Conservation (phyloP, 106 monocot species). For the Triglochin maritima region DNA sequence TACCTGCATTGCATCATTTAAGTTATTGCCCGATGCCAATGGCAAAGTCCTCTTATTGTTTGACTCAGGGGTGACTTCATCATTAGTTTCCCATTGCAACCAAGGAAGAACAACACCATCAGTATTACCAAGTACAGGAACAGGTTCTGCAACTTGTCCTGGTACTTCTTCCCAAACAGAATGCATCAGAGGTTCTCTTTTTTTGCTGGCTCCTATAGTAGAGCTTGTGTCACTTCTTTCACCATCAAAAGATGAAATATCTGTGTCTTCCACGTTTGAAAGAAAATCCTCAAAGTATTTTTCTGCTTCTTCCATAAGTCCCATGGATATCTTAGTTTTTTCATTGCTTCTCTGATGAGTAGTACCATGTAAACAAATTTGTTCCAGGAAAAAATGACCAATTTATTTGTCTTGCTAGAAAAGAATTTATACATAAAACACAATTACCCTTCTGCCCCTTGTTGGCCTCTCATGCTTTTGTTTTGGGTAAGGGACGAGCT, state of each 20-base stretch:
- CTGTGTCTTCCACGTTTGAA: conserved; percentile 93
- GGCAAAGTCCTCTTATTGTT: conserved; percentile 17
- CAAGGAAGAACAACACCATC: conserved; percentile 90
- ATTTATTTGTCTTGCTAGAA: too few relatives aligned
- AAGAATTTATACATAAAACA: not conserved
- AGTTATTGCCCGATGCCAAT: conserved; percentile 4
- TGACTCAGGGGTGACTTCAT: conserved; percentile 30
- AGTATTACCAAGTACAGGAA: conserved; percentile 26
- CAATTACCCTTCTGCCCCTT: conserved; percentile 44
- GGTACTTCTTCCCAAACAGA: conserved; percentile 23
- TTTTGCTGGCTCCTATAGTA: conserved; percentile 27
- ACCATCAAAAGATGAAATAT: conserved; percentile 91
- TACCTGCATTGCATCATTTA: conserved; percentile 2
- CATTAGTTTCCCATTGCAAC: conserved; percentile 91
- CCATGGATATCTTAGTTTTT: conserved; percentile 51
- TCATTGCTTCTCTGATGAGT: conserved; percentile 50
- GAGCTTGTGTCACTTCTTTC: conserved; percentile 91
- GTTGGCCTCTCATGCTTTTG: conserved; percentile 27
- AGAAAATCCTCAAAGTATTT: conserved; percentile 90
- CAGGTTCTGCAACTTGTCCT: conserved; percentile 13
- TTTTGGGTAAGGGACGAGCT: conserved; percentile 54
- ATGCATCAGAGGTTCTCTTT: conserved; percentile 13
- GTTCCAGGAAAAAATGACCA: not conserved
- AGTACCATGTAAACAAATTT: not conserved
- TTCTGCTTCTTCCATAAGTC: conserved; percentile 80